Conservation (phyloP, 2,329 filamentous ascomycete species). For the Zarea fungicola region DNA sequence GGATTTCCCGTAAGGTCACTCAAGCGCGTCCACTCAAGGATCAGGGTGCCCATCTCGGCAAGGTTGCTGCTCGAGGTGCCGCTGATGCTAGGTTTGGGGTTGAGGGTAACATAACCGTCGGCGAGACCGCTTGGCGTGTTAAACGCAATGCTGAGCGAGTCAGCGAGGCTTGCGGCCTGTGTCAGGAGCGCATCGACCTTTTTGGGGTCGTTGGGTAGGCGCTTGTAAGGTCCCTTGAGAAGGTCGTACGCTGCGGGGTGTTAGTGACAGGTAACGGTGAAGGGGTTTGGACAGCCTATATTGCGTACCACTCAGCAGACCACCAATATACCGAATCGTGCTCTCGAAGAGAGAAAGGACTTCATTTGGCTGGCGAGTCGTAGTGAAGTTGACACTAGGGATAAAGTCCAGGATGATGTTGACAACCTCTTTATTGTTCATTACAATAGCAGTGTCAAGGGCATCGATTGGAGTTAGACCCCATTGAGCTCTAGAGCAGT, state of each 20-base stretch:
- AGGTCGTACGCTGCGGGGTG: constrained; percentile 55
- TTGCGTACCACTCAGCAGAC: constrained; percentile 62
- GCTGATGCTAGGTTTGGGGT: constrained; percentile 40
- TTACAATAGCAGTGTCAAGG: constrained; percentile 72
- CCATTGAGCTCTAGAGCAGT: constrained; percentile 65
- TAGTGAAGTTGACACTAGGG: constrained; percentile 63
- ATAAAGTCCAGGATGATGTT: constrained; percentile 67
- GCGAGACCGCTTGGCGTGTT: constrained; percentile 68
- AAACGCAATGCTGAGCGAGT: constrained; percentile 69
- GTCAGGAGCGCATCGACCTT: constrained; percentile 54
- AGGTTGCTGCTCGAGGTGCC: constrained; percentile 59
- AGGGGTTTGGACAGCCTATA: background rate
- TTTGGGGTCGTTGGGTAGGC: constrained; percentile 36
- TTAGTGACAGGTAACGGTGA: background rate
- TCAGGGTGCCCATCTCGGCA: constrained; percentile 69
- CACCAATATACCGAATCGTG: constrained; percentile 81
- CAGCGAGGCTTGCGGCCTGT: constrained; percentile 62
- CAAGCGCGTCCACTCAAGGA: constrained; percentile 74
- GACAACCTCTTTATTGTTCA: constrained; percentile 64
- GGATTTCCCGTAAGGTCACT: constrained; percentile 64
- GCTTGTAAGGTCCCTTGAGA: constrained; percentile 57
- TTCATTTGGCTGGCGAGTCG: constrained; percentile 38
- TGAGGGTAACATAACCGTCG: constrained; percentile 59
- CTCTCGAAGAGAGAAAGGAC: constrained; percentile 80
- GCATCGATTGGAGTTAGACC: constrained; percentile 79